Percentiles rank a stretch among this genome's conserved stretches.
These are phyloP conservation scores for Lentinula lateritia DNA, from an alignment of 768 basidiomycete genomes.

Conservation along the genomic window DNA sequence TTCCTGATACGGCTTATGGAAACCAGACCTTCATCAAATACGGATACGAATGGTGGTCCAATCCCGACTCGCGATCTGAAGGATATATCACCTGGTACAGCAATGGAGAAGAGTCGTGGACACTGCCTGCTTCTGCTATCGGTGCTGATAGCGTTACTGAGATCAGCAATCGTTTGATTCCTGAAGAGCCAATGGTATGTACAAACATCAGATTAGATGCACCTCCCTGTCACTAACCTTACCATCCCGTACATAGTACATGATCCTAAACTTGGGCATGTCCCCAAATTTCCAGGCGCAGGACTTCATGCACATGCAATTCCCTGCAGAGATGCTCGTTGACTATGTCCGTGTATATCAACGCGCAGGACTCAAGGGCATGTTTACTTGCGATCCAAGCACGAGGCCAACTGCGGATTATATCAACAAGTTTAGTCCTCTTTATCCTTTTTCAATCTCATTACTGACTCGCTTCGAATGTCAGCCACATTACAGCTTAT, in stretches of 20 bases:
- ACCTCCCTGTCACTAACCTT: conserved; percentile 6
- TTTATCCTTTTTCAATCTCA: neutral
- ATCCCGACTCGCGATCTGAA: conserved; percentile 56
- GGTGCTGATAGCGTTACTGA: conserved; percentile 55
- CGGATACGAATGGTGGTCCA: conserved; percentile 77
- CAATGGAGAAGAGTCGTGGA: conserved; percentile 66
- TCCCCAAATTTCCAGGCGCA: conserved; percentile 69
- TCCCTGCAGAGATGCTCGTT: conserved; percentile 77
- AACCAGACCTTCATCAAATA: conserved; percentile 53
- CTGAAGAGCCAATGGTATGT: conserved; percentile 92
- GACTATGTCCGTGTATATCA: conserved; percentile 93
- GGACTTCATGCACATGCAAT: conserved; percentile 65
- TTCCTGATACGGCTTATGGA: conserved; percentile 52
- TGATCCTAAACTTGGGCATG: conserved; percentile 84
- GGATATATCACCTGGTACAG: conserved; percentile 86
- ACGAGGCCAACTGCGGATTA: conserved; percentile 77
- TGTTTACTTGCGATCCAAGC: conserved; percentile 75
- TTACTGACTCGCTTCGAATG: neutral
- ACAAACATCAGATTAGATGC: conserved; percentile 1
- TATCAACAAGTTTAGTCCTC: conserved; percentile 49
- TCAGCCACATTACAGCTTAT: conserved; percentile 51
- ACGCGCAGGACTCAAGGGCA: conserved; percentile 60
- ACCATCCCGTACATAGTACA: conserved; percentile 39
- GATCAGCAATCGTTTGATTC: conserved; percentile 65
- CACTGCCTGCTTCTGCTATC: conserved; percentile 56